phyloP scores from a whole-genome alignment of 2,329 filamentous ascomycete genomes.

The Aspergillus fructus region DNA sequence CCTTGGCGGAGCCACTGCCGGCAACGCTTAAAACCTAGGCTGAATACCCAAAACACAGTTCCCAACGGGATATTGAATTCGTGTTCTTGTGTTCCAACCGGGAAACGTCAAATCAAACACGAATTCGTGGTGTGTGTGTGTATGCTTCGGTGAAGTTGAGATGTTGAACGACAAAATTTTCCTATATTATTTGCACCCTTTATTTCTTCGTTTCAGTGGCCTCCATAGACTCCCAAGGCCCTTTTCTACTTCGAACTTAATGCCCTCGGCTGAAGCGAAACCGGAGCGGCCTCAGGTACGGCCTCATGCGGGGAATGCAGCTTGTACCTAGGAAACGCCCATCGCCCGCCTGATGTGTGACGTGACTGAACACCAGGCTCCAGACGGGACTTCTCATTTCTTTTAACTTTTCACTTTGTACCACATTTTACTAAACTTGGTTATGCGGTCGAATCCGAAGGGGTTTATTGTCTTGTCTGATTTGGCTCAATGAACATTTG shows the following conservation, averaged over 20 bases:
- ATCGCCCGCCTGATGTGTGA: constrained; percentile 13
- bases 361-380: constrained; percentile 8
- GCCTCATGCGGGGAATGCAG: constrained; percentile 39
- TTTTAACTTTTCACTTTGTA: constrained; percentile 6
- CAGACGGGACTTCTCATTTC: constrained; percentile 2
- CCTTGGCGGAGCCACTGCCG: constrained; percentile 34
- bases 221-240: constrained; percentile 10
- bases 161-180: constrained; percentile 13
- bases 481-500: constrained; percentile 22
- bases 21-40: constrained; percentile 29
- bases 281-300: constrained; percentile 19
- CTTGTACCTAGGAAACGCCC: constrained; percentile 22
- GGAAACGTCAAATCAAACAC: not conserved
- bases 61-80: not conserved
- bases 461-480: constrained; percentile 18
- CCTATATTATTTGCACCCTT: not conserved
- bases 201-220: not conserved
- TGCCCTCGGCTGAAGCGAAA: constrained; percentile 10
- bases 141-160: not conserved
- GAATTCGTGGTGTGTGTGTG: not conserved
- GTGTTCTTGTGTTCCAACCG: not conserved
- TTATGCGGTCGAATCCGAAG: constrained; percentile 12
- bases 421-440: constrained; percentile 4
- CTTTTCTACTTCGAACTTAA: constrained; percentile 16
- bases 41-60: not conserved